These are phyloP conservation scores for Cichorium intybus DNA, from an alignment of 140 eudicot species.

Conservation along the genomic window DNA sequence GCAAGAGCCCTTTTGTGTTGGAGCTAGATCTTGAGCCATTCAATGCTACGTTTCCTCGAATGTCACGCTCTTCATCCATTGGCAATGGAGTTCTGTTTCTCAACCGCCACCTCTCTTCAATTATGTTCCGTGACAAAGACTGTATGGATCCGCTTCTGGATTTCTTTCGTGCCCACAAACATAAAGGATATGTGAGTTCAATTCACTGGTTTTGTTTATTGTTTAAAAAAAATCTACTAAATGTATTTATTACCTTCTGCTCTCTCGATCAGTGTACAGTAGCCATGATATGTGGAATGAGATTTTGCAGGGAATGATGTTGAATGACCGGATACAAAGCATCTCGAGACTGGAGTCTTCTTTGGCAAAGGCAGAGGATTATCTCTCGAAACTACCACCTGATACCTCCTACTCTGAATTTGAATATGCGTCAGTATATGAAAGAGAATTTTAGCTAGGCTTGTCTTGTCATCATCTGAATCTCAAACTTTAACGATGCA, in stretches of 20 bases:
- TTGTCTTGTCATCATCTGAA: too few species aligned
- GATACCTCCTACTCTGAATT: conserved; percentile 78
- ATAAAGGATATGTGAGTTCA: conserved; percentile 80
- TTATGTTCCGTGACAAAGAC: conserved; percentile 88
- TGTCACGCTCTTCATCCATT: conserved; percentile 83
- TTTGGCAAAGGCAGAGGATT: conserved; percentile 79
- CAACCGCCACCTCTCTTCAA: conserved; percentile 91
- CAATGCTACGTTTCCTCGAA: conserved; percentile 87
- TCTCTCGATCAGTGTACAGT: too few species aligned
- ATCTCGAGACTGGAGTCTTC: conserved; percentile 67
- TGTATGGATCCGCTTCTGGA: conserved; percentile 84
- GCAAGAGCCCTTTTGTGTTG: conserved; percentile 43
- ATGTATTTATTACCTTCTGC: too few species aligned
- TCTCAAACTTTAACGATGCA: too few species aligned
- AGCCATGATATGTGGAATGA: background rate
- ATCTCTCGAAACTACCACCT: conserved; percentile 60
- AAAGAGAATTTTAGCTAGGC: too few species aligned
- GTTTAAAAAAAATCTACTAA: too few species aligned
- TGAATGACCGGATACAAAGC: conserved; percentile 78
- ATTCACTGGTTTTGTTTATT: background rate
- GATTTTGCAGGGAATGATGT: conserved; percentile 66
- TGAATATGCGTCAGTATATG: conserved; percentile 58
- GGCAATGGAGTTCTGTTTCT: conserved; percentile 99
- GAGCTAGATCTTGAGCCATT: conserved; percentile 97
- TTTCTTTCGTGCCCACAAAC: conserved; percentile 79